These are phyloP conservation scores for Aureobasidium lini DNA, from an alignment of 2,329 filamentous ascomycete genomes.

Conservation along the genomic window DNA sequence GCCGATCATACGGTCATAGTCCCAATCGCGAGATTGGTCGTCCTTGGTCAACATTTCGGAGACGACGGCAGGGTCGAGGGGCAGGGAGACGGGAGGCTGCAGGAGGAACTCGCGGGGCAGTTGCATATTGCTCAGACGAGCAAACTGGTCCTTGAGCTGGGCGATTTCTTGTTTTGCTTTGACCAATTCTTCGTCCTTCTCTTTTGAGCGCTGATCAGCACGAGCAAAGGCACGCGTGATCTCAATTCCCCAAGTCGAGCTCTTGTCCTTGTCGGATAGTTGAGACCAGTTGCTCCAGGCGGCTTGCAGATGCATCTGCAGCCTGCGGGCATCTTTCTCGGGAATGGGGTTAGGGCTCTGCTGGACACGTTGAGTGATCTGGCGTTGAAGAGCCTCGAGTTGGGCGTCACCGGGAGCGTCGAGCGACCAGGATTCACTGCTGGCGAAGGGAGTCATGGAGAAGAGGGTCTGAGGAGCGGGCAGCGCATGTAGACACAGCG, in stretches of 20 bases:
- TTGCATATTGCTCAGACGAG: conserved; percentile 27
- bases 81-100: conserved; percentile 14
- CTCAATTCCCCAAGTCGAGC: conserved; percentile 41
- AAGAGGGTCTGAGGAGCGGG: conserved; percentile 75
- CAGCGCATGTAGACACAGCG: conserved; percentile 73
- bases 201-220: conserved; percentile 30
- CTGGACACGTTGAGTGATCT: conserved; percentile 26
- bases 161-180: conserved; percentile 35
- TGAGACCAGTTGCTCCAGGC: conserved; percentile 70
- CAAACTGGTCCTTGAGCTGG: conserved; percentile 31
- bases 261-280: conserved; percentile 44
- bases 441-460: conserved; percentile 70
- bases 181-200: conserved; percentile 32
- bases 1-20: conserved; percentile 17
- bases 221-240: conserved; percentile 38
- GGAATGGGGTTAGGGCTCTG: conserved; percentile 24
- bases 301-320: conserved; percentile 67
- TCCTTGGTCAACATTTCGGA: conserved; percentile 14
- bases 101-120: conserved; percentile 27
- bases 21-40: conserved; percentile 14
- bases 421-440: conserved; percentile 73
- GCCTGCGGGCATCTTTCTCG: conserved; percentile 59
- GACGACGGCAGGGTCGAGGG: conserved; percentile 12
- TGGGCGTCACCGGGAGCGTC: conserved; percentile 66
- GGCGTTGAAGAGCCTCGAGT: conserved; percentile 54